Evolutionary conservation across 495 filamentous ascomycete species (phyloP).

Genomic region (Hypoxylon lienhwacheense): DNA sequence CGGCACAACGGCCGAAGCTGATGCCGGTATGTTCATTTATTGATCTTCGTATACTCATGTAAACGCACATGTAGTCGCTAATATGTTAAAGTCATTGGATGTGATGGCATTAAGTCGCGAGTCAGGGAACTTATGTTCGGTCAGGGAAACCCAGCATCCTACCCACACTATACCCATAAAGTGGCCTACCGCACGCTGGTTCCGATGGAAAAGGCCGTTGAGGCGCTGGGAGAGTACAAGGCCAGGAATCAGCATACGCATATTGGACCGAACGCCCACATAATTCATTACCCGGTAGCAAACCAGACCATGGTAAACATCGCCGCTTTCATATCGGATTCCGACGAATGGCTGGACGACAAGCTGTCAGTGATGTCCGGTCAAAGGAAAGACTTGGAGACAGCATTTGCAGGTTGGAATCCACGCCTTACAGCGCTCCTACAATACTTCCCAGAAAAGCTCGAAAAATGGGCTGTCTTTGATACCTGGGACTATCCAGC

Average conservation of each 20-base stretch:
- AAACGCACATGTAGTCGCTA: neutral
- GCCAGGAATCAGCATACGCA: slow-evolving; percentile 51
- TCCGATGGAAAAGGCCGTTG: slow-evolving; percentile 54
- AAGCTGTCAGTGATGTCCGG: slow-evolving; percentile 42
- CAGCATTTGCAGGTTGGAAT: slow-evolving; percentile 32
- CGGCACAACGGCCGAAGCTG: slow-evolving; percentile 42
- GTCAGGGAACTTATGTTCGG: slow-evolving; percentile 45
- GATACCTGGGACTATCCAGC: slow-evolving; percentile 42
- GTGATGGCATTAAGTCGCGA: slow-evolving; percentile 44
- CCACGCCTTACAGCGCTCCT: slow-evolving; percentile 31
- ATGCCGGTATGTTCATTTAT: slow-evolving; percentile 33
- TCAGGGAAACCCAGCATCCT: slow-evolving; percentile 40
- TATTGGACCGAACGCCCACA: slow-evolving; percentile 48
- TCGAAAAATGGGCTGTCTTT: slow-evolving; percentile 46
- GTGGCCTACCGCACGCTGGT: slow-evolving; percentile 56
- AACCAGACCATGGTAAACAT: slow-evolving; percentile 51
- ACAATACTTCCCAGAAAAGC: slow-evolving; percentile 33
- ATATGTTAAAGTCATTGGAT: slow-evolving; percentile 36
- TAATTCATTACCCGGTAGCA: slow-evolving; percentile 55
- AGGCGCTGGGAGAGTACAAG: slow-evolving; percentile 51
- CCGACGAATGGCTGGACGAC: slow-evolving; percentile 43
- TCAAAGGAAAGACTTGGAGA: slow-evolving; percentile 34
- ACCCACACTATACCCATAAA: slow-evolving; percentile 53
- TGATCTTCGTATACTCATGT: neutral
- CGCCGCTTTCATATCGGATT: slow-evolving; percentile 49